phyloP scores from a whole-genome alignment of 176 grass and related monocot species.

The Avena insularis region DNA sequence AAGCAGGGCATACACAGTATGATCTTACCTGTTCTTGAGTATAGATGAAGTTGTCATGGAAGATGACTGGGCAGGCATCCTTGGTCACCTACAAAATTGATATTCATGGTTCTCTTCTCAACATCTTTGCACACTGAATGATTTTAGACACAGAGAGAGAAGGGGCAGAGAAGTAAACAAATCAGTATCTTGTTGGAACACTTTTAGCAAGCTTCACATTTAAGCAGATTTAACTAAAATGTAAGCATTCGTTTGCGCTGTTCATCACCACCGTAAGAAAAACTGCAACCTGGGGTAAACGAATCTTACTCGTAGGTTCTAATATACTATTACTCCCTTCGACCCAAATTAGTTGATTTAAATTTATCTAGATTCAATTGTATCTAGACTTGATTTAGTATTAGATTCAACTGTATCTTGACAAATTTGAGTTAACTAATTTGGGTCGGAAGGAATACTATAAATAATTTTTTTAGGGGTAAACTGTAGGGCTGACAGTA shows the following conservation, averaged over 20 bases:
- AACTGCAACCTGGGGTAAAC: neutral
- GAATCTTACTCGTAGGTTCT: no score
- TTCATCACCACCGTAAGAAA: neutral
- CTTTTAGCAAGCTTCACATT: neutral
- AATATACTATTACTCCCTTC: no score
- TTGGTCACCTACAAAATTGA: slow-evolving; percentile 85
- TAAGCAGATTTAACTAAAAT: neutral
- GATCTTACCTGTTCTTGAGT: slow-evolving; percentile 73
- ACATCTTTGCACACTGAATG: slow-evolving; percentile 60
- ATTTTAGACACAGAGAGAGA: slow-evolving; percentile 29
- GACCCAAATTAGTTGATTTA: no score
- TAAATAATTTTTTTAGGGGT: no score
- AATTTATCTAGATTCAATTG: no score
- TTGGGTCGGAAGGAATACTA: no score
- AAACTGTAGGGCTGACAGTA: no score
- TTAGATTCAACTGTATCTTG: no score
- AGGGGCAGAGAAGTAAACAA: slow-evolving; percentile 35
- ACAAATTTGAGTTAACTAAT: no score
- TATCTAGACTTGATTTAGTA: no score
- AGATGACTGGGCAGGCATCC: slow-evolving; percentile 78
- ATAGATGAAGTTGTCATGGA: slow-evolving; percentile 82
- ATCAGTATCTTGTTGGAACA: slow-evolving; percentile 43
- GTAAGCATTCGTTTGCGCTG: neutral
- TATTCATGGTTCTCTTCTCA: slow-evolving; percentile 62
- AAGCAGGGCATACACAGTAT: neutral